phyloP scores from a whole-genome alignment of 208 protist genomes.

The Trypanosoma rangeli region DNA sequence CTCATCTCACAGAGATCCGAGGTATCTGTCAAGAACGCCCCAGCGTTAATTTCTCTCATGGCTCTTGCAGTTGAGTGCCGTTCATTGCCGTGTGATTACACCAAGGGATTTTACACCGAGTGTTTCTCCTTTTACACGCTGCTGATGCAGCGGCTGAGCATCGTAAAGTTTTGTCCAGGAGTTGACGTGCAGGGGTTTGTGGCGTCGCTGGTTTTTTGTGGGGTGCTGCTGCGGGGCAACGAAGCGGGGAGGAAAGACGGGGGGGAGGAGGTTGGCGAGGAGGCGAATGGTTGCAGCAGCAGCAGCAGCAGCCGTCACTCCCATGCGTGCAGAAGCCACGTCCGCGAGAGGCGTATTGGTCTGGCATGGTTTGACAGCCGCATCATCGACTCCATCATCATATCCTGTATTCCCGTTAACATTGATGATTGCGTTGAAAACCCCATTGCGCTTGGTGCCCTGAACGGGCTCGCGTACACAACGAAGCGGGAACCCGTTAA shows the following conservation, averaged over 20 bases:
- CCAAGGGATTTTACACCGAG: slow-evolving; percentile 62
- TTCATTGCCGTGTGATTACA: slow-evolving; percentile 39
- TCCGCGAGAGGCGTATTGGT: slow-evolving; percentile 29
- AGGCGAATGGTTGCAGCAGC: slow-evolving; percentile 6
- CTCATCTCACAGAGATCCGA: slow-evolving; percentile 20
- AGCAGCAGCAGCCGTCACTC: slow-evolving; percentile 7
- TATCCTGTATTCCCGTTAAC: slow-evolving; percentile 54
- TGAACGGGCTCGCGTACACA: slow-evolving; percentile 67
- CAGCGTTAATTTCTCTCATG: slow-evolving; percentile 61
- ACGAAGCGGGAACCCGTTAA: slow-evolving; percentile 44
- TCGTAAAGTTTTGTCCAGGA: slow-evolving; percentile 38
- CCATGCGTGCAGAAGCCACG: neutral
- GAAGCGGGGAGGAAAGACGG: slow-evolving; percentile 15
- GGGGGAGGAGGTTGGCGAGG: slow-evolving; percentile 7
- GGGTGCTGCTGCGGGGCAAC: slow-evolving; percentile 56
- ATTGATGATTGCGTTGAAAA: slow-evolving; percentile 65
- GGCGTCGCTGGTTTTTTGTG: slow-evolving; percentile 71
- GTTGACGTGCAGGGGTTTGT: slow-evolving; percentile 74
- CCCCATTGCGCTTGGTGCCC: slow-evolving; percentile 54
- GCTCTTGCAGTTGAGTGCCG: slow-evolving; percentile 65
- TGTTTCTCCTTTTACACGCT: slow-evolving; percentile 34
- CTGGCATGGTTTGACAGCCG: slow-evolving; percentile 60
- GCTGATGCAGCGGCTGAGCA: slow-evolving; percentile 22
- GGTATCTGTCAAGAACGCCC: slow-evolving; percentile 45
- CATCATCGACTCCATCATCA: slow-evolving; percentile 51